Conservation (phyloP, 2,329 filamentous ascomycete species). For the Cladophialophora psammophila region DNA sequence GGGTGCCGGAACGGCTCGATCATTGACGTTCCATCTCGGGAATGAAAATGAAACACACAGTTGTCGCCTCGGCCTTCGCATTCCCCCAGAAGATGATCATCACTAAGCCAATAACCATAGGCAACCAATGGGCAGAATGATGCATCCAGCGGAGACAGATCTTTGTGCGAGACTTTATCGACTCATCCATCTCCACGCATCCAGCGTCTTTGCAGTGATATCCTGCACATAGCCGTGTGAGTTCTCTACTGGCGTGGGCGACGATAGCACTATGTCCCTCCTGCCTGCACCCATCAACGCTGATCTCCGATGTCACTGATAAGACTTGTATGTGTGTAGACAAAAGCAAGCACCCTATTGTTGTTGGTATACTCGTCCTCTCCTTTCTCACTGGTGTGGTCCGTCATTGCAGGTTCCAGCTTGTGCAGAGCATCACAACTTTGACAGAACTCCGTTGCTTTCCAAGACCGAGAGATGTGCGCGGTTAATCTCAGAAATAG, state of each 20-base stretch:
- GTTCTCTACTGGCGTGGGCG: no score
- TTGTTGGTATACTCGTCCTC: neutral
- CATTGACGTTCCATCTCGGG: neutral
- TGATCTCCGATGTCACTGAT: neutral
- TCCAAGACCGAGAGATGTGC: constrained; percentile 44
- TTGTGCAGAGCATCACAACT: constrained; percentile 36
- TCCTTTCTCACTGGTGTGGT: neutral
- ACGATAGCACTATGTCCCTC: no score
- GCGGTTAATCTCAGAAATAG: constrained; percentile 43
- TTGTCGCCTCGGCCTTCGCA: neutral
- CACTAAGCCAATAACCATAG: neutral
- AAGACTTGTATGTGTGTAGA: neutral
- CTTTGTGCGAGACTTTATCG: no score
- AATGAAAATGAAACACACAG: neutral
- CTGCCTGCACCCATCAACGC: neutral
- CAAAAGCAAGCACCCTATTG: no score
- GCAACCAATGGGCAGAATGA: neutral
- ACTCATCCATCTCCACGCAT: no score
- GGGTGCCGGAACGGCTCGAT: neutral
- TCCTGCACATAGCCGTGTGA: neutral
- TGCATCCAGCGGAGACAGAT: neutral
- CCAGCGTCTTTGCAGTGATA: neutral
- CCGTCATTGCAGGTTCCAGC: neutral
- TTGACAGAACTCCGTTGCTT: constrained; percentile 43
- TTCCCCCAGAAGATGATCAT: neutral